phyloP scores from a whole-genome alignment of 2,329 filamentous ascomycete species.

The Hypocrella siamensis region DNA sequence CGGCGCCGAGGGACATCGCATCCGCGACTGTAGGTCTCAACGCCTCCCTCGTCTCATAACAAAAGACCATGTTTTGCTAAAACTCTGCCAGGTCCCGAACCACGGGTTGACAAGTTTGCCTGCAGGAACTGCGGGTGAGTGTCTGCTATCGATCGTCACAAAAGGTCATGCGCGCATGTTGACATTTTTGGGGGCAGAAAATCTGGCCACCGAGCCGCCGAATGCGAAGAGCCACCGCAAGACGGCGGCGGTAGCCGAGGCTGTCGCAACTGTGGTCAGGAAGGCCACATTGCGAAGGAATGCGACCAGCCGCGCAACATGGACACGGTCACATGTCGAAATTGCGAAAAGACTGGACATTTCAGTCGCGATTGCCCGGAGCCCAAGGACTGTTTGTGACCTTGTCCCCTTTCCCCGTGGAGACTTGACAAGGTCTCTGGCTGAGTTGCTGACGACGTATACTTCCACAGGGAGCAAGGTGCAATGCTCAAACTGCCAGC shows the following conservation, averaged over 20 bases:
- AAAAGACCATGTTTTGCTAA: too few species aligned
- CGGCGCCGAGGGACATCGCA: constrained; percentile 44
- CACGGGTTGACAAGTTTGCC: constrained; percentile 46
- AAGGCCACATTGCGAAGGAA: constrained; percentile 40
- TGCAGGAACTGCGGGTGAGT: constrained; percentile 52
- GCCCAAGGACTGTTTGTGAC: constrained; percentile 27
- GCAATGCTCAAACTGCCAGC: constrained; percentile 21
- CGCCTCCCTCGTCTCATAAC: too few species aligned
- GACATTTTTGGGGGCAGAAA: constrained; percentile 20
- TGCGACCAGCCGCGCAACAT: constrained; percentile 30
- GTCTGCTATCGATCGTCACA: too few species aligned
- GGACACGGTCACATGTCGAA: constrained; percentile 38
- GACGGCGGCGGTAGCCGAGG: constrained; percentile 37
- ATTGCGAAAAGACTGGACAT: constrained; percentile 46
- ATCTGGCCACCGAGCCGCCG: constrained; percentile 31
- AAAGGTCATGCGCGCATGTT: constrained; percentile 5
- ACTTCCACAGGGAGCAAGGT: constrained; percentile 21
- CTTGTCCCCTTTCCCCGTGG: too few species aligned
- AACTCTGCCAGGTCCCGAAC: constrained; percentile 31
- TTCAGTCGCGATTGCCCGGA: constrained; percentile 46
- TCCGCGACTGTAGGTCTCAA: constrained; percentile 46
- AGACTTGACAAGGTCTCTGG: neutral
- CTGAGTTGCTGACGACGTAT: too few species aligned
- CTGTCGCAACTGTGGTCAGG: constrained; percentile 48
- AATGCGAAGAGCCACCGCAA: constrained; percentile 43